These are phyloP conservation scores for Aureobasidium musti DNA, from an alignment of 2,329 filamentous ascomycete genomes.

Conservation along the genomic window DNA sequence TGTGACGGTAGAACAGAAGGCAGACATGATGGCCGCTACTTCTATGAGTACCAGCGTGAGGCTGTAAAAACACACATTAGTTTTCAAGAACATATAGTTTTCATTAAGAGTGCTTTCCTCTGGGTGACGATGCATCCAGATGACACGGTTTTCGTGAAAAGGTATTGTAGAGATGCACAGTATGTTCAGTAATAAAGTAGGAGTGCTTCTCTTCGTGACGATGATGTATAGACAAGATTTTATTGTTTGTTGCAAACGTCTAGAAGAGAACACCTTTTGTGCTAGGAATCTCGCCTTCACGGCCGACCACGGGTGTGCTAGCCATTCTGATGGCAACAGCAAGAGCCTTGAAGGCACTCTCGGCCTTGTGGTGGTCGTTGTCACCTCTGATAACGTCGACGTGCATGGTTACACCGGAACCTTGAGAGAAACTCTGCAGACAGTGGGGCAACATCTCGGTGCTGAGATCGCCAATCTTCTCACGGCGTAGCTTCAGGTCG, in stretches of 20 bases:
- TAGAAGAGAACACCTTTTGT: conserved; percentile 83
- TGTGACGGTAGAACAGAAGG: background rate
- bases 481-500: conserved; percentile 79
- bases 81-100: background rate
- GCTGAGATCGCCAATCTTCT: conserved; percentile 91
- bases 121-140: no score
- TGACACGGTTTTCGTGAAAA: no score
- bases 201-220: background rate
- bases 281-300: conserved; percentile 90
- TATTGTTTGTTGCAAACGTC: background rate
- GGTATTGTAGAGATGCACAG: no score
- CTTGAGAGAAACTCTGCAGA: conserved; percentile 89
- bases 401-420: conserved; percentile 87
- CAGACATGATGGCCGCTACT: background rate
- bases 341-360: conserved; percentile 96
- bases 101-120: background rate
- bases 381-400: conserved; percentile 87
- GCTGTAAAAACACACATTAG: background rate
- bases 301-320: conserved; percentile 70
- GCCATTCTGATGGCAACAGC: conserved; percentile 82
- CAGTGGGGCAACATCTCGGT: conserved; percentile 98
- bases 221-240: background rate
- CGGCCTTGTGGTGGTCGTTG: conserved; percentile 95
- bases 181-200: no score
- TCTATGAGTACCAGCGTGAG: background rate